Evolutionary conservation across 176 grass and related monocot species (phyloP), one percentile per base, ranked within the genome.

Genomic region (Zizania latifolia): DNA sequence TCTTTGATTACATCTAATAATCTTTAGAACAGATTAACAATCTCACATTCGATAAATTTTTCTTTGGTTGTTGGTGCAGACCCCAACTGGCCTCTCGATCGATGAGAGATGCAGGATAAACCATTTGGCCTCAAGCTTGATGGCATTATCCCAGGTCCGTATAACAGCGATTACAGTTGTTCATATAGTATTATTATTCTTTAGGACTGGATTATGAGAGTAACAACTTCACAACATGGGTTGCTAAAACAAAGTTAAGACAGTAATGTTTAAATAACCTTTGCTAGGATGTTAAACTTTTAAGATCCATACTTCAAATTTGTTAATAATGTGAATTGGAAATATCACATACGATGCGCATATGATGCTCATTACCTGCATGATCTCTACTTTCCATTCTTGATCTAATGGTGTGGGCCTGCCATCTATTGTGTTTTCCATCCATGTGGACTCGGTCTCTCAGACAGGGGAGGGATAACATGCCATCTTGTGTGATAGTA

Each of bases 81-180:
- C 85, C 80, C 83, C 55, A 51, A 51, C 79, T 71, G 46, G 71
- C 72, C 62, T 93, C 46, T 80, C 85, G 30, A 41, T 90, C 81
- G 87, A 90, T 17, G 93, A 97, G 38, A 90, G 90, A 81, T 84
- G 90, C 70, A 90, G 93, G 78, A 90, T 93, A 74, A 97, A 97
- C 74, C 85, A 80, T 86, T 63, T 97, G 10, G 83, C 87, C 56
- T 88, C 90, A 58, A 93, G 90, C 79, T 86, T 97, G 33, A 65
- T 93, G 41, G 87, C 85, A 67, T 65, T 93, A 41, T 86, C 79
- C 33, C 93, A 93, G 90, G 90, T 93, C 19, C 37, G 21, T 69
- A 23, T 41, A 9, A 43, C 37, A 38, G 10, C 2, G 8, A 54
- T 44, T 69, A 45, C 43, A 17, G 4, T 45, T 6, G 12, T 8